Conservation (phyloP, 1,284 basidiomycete genomes). For the Ceratobasidium papillatum region DNA sequence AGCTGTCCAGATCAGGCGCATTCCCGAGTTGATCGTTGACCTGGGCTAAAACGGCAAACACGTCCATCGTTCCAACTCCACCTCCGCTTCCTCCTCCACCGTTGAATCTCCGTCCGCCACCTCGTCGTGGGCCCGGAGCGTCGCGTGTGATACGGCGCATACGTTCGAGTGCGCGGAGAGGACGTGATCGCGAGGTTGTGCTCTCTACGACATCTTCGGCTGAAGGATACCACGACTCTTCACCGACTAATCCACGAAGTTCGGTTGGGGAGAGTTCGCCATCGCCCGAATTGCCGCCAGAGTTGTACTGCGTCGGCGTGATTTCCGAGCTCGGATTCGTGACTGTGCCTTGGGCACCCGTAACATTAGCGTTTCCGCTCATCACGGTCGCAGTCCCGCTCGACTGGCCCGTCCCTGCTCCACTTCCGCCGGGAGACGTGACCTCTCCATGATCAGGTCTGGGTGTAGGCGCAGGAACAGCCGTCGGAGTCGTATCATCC, state of each 20-base stretch:
- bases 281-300: neutral
- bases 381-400: neutral
- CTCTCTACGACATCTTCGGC: conserved; percentile 75
- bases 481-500: neutral
- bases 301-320: conserved; percentile 1
- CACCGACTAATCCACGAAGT: conserved; percentile 51
- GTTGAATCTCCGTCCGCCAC: conserved; percentile 44
- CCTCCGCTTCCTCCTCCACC: neutral
- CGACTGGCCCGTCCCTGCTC: neutral
- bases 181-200: conserved; percentile 77
- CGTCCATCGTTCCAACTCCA: conserved; percentile 74
- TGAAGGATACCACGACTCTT: conserved; percentile 60
- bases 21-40: conserved; percentile 85
- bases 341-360: neutral
- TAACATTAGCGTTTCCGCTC: neutral
- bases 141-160: conserved; percentile 60
- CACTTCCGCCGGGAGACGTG: neutral
- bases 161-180: conserved; percentile 77
- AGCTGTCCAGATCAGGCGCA: conserved; percentile 73
- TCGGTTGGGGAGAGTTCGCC: conserved; percentile 14
- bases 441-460: neutral
- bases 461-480: neutral
- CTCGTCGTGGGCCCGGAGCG: conserved; percentile 46
- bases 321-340: conserved; percentile 30
- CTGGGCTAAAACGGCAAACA: conserved; percentile 82